Conservation (phyloP, 192 early-diverging fungal species). For the Coemansia sp. region DNA sequence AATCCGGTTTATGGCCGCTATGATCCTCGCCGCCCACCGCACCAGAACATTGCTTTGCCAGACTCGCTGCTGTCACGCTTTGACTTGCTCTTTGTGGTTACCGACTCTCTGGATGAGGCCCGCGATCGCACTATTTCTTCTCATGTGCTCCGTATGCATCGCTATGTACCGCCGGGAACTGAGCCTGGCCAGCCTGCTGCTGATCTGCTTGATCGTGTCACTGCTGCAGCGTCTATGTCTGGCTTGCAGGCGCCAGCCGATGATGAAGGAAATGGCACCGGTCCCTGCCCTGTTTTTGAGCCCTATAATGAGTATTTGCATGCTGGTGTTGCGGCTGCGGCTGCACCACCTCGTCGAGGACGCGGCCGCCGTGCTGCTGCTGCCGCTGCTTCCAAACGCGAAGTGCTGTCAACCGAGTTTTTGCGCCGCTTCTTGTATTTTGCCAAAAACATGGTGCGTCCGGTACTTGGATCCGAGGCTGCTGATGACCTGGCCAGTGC, state of each 20-base stretch:
- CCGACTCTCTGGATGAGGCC: constrained; percentile 84
- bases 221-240: constrained; percentile 26
- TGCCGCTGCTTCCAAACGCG: constrained; percentile 44
- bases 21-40: constrained; percentile 79
- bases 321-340: constrained; percentile 61
- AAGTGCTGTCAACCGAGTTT: constrained; percentile 80
- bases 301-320: constrained; percentile 84
- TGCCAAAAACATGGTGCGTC: constrained; percentile 82
- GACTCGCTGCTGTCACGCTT: constrained; percentile 96
- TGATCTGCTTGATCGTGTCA: constrained; percentile 47
- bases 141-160: constrained; percentile 93
- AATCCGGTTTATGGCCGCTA: constrained; percentile 94
- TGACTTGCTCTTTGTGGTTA: constrained; percentile 94
- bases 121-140: constrained; percentile 86
- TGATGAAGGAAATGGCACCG: constrained; percentile 51
- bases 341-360: constrained; percentile 15
- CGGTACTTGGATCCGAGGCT: constrained; percentile 77
- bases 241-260: constrained; percentile 34
- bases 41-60: constrained; percentile 92
- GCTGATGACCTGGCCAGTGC: constrained; percentile 76
- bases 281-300: constrained; percentile 74
- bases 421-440: constrained; percentile 95
- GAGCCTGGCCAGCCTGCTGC: constrained; percentile 72
- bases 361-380: constrained; percentile 36
- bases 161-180: constrained; percentile 78